Evolutionary conservation across 306 rosid genomes (phyloP).

Genomic region (Arachis hypogaea): DNA sequence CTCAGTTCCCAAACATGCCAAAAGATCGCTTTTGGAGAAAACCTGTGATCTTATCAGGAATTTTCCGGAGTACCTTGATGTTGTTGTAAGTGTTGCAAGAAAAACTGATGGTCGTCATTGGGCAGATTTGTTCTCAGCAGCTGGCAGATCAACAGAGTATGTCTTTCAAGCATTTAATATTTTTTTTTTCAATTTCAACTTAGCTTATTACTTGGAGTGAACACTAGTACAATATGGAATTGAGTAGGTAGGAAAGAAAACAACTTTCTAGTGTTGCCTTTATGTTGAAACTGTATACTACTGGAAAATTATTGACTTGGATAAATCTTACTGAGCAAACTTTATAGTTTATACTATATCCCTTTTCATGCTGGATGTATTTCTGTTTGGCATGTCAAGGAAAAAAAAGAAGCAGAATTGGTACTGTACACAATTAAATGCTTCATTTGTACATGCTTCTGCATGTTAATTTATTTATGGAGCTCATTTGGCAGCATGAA

Average conservation of each 20-base stretch:
- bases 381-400: conserved; percentile 11
- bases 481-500: conserved; percentile 19
- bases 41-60: conserved; percentile 88
- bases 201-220: conserved; percentile 25
- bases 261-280: not conserved
- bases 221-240: not conserved
- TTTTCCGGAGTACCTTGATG: conserved; percentile 92
- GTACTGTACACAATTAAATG: not conserved
- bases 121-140: conserved; percentile 94
- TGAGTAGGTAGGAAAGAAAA: not conserved
- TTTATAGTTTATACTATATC: not conserved
- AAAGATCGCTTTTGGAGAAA: conserved; percentile 85
- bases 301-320: conserved; percentile 17
- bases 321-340: not conserved
- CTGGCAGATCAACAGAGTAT: conserved; percentile 97
- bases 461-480: not conserved
- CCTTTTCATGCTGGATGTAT: conserved; percentile 3
- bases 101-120: conserved; percentile 99
- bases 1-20: conserved; percentile 52
- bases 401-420: conserved; percentile 12
- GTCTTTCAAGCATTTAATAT: conserved; percentile 37
- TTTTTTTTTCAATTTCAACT: conserved; percentile 36
- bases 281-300: not conserved
- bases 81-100: conserved; percentile 97
- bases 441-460: conserved; percentile 6